phyloP scores from a whole-genome alignment of 2,329 filamentous ascomycete genomes.

The Cladosporium velox region DNA sequence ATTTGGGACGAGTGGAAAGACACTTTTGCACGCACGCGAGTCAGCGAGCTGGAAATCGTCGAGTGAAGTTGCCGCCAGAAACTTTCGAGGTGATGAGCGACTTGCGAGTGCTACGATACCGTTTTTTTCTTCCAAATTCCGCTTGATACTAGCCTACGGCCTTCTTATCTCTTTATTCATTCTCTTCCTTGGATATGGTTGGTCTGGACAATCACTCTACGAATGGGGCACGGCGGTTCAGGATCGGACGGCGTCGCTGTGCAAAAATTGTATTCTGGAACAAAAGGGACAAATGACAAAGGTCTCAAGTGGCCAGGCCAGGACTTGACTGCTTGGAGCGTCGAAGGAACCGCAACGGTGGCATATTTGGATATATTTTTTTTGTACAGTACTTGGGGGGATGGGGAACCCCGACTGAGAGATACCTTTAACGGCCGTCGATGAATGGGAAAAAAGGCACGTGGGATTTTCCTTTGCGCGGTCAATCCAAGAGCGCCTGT shows the following conservation, averaged over 20 bases:
- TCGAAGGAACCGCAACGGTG: too few species aligned
- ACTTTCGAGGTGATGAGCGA: too few species aligned
- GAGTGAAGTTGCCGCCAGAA: conserved; percentile 50
- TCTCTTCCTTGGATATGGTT: background rate
- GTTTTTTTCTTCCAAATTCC: too few species aligned
- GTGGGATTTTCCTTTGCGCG: too few species aligned
- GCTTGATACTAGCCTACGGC: too few species aligned
- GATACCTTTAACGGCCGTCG: background rate
- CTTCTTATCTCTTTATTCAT: too few species aligned
- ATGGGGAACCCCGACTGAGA: background rate
- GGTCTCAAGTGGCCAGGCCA: background rate
- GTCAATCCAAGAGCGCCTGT: background rate
- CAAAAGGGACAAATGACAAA: background rate
- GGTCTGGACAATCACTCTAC: background rate
- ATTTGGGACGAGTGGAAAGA: conserved; percentile 80
- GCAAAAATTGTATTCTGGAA: background rate
- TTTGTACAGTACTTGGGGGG: background rate
- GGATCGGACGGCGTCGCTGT: too few species aligned
- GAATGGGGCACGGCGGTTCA: background rate
- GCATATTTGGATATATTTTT: background rate
- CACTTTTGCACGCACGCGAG: conserved; percentile 64
- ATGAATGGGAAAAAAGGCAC: too few species aligned
- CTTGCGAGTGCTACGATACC: background rate
- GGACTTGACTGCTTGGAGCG: background rate
- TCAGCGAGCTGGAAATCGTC: conserved; percentile 67